Base-by-base conservation (phyloP, 2,329 filamentous ascomycete species). In the Sporothrix dimorphospora region DNA sequence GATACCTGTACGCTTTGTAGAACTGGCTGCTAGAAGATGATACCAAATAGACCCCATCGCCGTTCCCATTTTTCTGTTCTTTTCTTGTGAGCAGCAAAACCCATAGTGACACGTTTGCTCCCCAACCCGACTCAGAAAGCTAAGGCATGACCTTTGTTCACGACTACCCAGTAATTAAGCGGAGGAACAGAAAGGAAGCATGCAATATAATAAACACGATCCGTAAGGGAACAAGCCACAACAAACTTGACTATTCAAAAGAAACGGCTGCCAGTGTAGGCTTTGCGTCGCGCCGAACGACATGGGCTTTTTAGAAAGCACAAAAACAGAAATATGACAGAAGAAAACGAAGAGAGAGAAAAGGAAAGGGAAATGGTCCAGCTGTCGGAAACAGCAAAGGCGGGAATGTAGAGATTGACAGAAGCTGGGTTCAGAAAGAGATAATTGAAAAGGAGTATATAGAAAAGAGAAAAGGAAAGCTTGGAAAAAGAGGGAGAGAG, bases 161-260 rank as follows among this genome's bases (percentile, higher is more conserved):
- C 27, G 53, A 19, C 53, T 57, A 34, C 27, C 53, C 53, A 38
- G 27, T 24, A n/a, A n/a, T n/a, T n/a, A 57, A 55, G 24, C 21
- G 34, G 61, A 27, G 8, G 45, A 38, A 27, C 6, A 30, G 7
- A 55, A 51, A 55, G 45, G 49, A 9, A 42, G 2, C 19, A 9
- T 9, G 19, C 63, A 49, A 9, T 9, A 24, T 19, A 40, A 42
- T 40, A 27, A 16, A 65, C 14, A 12, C 9, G 40, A 66, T 38
- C 42, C 42, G 34, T 21, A 67, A 42, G 16, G 42, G 14, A 21
- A 21, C 21, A 57, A 27, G 27, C 8, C 49, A 68, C 49, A 71
- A 27, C 40, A 68, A 57, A 49, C 16, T 24, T 38, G 53, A 67
- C n/a, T 69, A 55, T 65, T 61, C 65, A 72, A 69, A 51, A 38